Conservation (phyloP, 768 basidiomycete species). For the Candolleomyces efflorescens region DNA sequence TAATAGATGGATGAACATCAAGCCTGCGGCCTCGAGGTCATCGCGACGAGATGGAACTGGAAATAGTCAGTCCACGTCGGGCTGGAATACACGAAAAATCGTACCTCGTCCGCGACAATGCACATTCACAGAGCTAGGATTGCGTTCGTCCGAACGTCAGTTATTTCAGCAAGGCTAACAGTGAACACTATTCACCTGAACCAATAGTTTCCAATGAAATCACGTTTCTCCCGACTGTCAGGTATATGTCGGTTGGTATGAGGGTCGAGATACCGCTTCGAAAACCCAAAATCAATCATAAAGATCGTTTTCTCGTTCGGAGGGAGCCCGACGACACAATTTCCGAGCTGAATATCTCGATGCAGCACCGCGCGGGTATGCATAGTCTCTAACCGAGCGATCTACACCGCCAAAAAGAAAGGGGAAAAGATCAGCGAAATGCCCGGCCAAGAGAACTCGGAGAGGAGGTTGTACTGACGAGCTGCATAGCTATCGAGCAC, state of each 20-base stretch:
- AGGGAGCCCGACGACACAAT: slow-evolving; percentile 60
- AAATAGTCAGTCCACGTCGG: slow-evolving; percentile 1
- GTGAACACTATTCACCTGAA: slow-evolving; percentile 44
- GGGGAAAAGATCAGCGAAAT: slow-evolving; percentile 1
- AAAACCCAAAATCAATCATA: slow-evolving; percentile 87
- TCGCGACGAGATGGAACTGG: slow-evolving; percentile 76
- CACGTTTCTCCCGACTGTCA: slow-evolving; percentile 60
- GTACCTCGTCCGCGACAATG: slow-evolving; percentile 75
- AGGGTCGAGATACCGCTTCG: slow-evolving; percentile 71
- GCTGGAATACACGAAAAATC: neutral
- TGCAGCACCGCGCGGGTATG: slow-evolving; percentile 70
- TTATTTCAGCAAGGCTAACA: neutral
- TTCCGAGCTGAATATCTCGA: slow-evolving; percentile 77
- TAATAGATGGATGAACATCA: slow-evolving; percentile 79
- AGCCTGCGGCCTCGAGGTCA: slow-evolving; percentile 70
- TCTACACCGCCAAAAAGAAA: slow-evolving; percentile 40
- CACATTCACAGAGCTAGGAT: slow-evolving; percentile 57
- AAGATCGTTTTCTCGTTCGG: slow-evolving; percentile 61
- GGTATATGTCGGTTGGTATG: slow-evolving; percentile 64
- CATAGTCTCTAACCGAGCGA: slow-evolving; percentile 70
- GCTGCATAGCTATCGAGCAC: slow-evolving; percentile 72
- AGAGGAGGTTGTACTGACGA: slow-evolving; percentile 41
- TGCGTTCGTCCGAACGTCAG: slow-evolving; percentile 6
- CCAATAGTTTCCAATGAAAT: slow-evolving; percentile 85
- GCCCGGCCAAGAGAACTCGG: too few species aligned